Percentiles rank a stretch among this genome's conserved stretches.
Conservation (phyloP, 805 yeast species). For the Yarrowia sp. region DNA sequence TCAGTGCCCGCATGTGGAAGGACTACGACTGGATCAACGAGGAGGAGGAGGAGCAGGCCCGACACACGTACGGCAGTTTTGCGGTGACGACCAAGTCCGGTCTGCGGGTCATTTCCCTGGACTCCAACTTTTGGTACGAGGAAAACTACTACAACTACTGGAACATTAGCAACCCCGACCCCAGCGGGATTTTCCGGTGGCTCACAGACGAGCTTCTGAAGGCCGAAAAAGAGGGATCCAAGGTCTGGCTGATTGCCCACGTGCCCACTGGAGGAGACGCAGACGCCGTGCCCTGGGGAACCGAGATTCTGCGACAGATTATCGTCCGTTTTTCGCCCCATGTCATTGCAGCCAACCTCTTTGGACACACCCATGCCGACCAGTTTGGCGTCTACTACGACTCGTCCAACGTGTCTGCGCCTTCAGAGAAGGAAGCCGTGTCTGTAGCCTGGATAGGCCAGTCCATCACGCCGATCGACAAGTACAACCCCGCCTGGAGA, state of each 20-base stretch:
- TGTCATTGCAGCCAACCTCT: slow-evolving; percentile 66
- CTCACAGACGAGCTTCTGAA: slow-evolving; percentile 58
- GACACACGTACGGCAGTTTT: slow-evolving; percentile 55
- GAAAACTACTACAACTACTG: slow-evolving; percentile 58
- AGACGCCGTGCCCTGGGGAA: slow-evolving; percentile 63
- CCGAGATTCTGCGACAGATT: slow-evolving; percentile 53
- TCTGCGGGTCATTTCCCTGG: slow-evolving; percentile 58
- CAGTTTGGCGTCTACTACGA: slow-evolving; percentile 61
- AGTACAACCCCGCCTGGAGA: slow-evolving; percentile 69
- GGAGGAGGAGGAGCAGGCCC: slow-evolving; percentile 38
- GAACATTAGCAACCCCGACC: slow-evolving; percentile 51
- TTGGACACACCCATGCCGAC: slow-evolving; percentile 70
- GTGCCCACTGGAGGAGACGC: slow-evolving; percentile 51
- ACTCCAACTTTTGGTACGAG: slow-evolving; percentile 66
- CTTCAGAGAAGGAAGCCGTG: slow-evolving; percentile 42
- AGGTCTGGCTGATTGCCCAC: slow-evolving; percentile 77
- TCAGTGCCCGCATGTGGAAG: slow-evolving; percentile 50
- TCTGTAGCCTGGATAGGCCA: slow-evolving; percentile 65
- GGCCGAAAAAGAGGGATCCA: slow-evolving; percentile 54
- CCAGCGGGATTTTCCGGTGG: slow-evolving; percentile 62
- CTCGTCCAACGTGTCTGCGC: slow-evolving; percentile 38
- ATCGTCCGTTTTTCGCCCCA: slow-evolving; percentile 66
- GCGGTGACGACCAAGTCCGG: slow-evolving; percentile 55
- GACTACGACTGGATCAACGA: slow-evolving; percentile 48
- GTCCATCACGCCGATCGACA: slow-evolving; percentile 59